Percentiles rank a stretch among this genome's conserved stretches.
phyloP scores from a whole-genome alignment of 805 yeast genomes.

The Dipodascopsis uninucleata region DNA sequence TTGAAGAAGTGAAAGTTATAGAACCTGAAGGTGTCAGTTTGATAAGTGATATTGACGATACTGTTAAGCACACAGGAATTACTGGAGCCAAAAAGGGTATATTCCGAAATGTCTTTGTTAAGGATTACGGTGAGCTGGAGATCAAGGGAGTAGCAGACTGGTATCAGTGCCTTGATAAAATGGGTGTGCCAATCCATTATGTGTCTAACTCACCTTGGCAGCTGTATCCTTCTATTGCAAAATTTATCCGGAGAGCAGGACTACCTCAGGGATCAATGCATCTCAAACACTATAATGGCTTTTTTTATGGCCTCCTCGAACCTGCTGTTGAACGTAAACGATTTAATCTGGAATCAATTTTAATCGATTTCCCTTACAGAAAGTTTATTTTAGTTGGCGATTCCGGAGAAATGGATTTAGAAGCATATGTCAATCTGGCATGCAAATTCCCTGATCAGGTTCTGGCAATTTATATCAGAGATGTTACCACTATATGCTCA shows the following conservation, averaged over 20 bases:
- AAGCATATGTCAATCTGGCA: slow-evolving; percentile 78
- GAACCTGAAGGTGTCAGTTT: slow-evolving; percentile 55
- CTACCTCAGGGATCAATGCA: slow-evolving; percentile 83
- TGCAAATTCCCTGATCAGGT: slow-evolving; percentile 58
- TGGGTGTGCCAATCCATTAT: slow-evolving; percentile 71
- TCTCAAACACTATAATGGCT: slow-evolving; percentile 79
- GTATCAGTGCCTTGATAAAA: slow-evolving; percentile 52
- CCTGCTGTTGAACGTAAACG: slow-evolving; percentile 81
- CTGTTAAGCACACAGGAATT: slow-evolving; percentile 86
- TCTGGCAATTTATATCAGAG: slow-evolving; percentile 73
- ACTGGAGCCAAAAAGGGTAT: slow-evolving; percentile 76
- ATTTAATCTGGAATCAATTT: slow-evolving; percentile 56
- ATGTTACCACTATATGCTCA: slow-evolving; percentile 45
- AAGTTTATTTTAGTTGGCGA: slow-evolving; percentile 87
- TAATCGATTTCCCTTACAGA: slow-evolving; percentile 70
- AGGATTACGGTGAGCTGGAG: slow-evolving; percentile 61
- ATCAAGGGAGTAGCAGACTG: slow-evolving; percentile 73
- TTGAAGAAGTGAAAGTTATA: slow-evolving; percentile 45
- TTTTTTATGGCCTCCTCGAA: slow-evolving; percentile 77
- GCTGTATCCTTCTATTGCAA: slow-evolving; percentile 56
- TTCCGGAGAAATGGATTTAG: slow-evolving; percentile 92
- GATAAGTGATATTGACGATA: slow-evolving; percentile 92
- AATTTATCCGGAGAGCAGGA: slow-evolving; percentile 51
- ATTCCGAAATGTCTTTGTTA: slow-evolving; percentile 71
- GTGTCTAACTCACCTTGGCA: slow-evolving; percentile 97